Conservation (phyloP, 1,284 basidiomycete genomes). For the Malassezia nana region DNA sequence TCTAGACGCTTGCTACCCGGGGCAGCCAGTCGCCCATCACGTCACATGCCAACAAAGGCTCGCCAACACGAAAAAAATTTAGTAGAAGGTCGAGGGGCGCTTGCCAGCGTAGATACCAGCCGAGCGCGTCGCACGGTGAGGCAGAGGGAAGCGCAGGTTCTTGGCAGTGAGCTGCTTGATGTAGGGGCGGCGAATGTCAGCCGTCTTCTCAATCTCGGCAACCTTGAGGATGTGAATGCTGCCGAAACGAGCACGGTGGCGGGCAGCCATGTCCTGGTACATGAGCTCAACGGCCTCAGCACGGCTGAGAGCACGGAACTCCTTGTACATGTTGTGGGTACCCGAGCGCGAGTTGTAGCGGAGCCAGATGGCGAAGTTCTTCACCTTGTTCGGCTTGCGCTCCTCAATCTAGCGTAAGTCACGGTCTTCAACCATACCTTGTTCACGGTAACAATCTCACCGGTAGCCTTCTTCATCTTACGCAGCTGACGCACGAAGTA, state of each 20-base stretch:
- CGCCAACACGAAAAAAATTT: constrained; percentile 17
- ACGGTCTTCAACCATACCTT: constrained; percentile 58
- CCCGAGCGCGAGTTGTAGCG: constrained; percentile 62
- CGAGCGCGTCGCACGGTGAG: constrained; percentile 61
- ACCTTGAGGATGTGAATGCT: constrained; percentile 94
- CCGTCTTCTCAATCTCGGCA: constrained; percentile 81
- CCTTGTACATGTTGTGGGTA: constrained; percentile 58
- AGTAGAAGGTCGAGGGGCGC: constrained; percentile 51
- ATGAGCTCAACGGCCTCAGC: constrained; percentile 90
- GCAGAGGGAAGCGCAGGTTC: constrained; percentile 92
- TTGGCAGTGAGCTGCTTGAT: constrained; percentile 90
- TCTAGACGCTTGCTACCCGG: constrained; percentile 14
- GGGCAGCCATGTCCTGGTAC: constrained; percentile 99
- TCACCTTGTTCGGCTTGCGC: constrained; percentile 93
- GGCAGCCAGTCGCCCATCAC: neutral
- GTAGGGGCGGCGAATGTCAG: constrained; percentile 74
- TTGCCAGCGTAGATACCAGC: constrained; percentile 49
- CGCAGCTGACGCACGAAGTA: constrained; percentile 79
- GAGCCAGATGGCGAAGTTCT: constrained; percentile 99
- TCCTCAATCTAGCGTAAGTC: constrained; percentile 53
- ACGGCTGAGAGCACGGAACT: constrained; percentile 91
- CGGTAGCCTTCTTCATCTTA: constrained; percentile 99
- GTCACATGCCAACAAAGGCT: neutral
- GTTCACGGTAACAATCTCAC: constrained; percentile 97
- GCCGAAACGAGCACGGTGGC: constrained; percentile 97